Base-by-base conservation (phyloP, 768 basidiomycete genomes). In the Daedaleopsis nitida region DNA sequence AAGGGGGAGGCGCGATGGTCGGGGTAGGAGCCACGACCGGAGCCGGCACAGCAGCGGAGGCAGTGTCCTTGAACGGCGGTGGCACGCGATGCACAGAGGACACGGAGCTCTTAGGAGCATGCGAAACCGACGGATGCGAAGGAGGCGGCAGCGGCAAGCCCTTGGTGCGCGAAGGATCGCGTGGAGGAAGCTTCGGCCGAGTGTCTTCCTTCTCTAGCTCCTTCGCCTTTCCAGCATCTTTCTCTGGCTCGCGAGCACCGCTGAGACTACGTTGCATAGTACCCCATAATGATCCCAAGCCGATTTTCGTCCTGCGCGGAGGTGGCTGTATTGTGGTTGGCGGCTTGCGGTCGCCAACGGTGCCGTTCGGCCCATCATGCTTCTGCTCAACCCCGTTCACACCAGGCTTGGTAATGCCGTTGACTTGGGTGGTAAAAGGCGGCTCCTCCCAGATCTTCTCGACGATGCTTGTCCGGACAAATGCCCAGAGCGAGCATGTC, bases 401-500 rank as follows among this genome's bases (percentile, higher is more conserved):
- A 62, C 70, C 14, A 57, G 58, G n/a, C 65, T 66, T 47, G 19
- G 35, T 24, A 27, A 37, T 45, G 45, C 52, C 50, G 17, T 23
- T 37, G 5, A 52, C 57, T 8, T 56, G 52, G 5, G 57, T 47
- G 21, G 60, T 66, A 38, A 66, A 68, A 0, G 69, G 67, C 1
- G 78, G 70, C 64, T 96, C 94, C 58, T 93, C 89, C 95, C 95
- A 97, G 6, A 96, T 78, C 66, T 87, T 89, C 60, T 94, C 92
- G 19, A 96, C 80, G 56, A 97, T 78, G 11, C 89, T 85, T 0
- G 85, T 86, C 23, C 93, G 84, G 53, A 96, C 86, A 68, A 92
- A 96, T 17, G 89, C 85, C 94, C 94, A 97, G 14, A 96, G 76
- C 5, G 88, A 89, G 73, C 94, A 96, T n/a, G 94, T 93, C 39